Base-by-base conservation (phyloP, 75 land plant genomes). In the Azolla pinnata region DNA sequence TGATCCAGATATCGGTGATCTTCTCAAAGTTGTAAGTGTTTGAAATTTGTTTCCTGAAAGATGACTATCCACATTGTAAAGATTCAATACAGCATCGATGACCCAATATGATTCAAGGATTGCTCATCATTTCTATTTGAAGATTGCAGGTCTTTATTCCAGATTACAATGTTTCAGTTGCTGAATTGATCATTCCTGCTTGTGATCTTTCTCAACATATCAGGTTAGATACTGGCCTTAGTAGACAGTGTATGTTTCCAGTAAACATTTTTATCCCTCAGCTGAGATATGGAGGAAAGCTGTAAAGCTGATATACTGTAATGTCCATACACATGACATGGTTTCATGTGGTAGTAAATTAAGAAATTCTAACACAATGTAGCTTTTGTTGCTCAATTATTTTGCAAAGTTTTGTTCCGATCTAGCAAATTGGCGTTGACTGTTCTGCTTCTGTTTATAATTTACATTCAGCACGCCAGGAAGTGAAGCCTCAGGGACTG, bases 401-500 rank as follows among this genome's bases (percentile, higher is more conserved):
- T n/a, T n/a, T n/a, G n/a, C n/a, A n/a, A n/a, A n/a, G n/a, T n/a
- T n/a, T n/a, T n/a, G n/a, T n/a, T n/a, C n/a, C n/a, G n/a, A n/a
- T n/a, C n/a, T n/a, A n/a, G n/a, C n/a, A n/a, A n/a, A n/a, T n/a
- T n/a, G n/a, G n/a, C n/a, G n/a, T n/a, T n/a, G n/a, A n/a, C n/a
- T n/a, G n/a, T n/a, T n/a, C n/a, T n/a, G n/a, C n/a, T n/a, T n/a
- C n/a, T n/a, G n/a, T n/a, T n/a, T n/a, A n/a, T n/a, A n/a, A n/a
- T n/a, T n/a, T n/a, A n/a, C n/a, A n/a, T n/a, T 95, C 19, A 88
- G 91, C 66, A 90, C 97, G 27, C 91, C 99, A 19, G 97, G 99
- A 40, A 86, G 86, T 91, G 96, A 95, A 62, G 96, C 98, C 14
- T 85, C 90, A 70, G 98, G 98, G 20, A 89, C 98, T 4, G 89